These are phyloP conservation scores for Aspergillus sp. DNA, from an alignment of 2,329 filamentous ascomycete genomes.

Conservation along the genomic window DNA sequence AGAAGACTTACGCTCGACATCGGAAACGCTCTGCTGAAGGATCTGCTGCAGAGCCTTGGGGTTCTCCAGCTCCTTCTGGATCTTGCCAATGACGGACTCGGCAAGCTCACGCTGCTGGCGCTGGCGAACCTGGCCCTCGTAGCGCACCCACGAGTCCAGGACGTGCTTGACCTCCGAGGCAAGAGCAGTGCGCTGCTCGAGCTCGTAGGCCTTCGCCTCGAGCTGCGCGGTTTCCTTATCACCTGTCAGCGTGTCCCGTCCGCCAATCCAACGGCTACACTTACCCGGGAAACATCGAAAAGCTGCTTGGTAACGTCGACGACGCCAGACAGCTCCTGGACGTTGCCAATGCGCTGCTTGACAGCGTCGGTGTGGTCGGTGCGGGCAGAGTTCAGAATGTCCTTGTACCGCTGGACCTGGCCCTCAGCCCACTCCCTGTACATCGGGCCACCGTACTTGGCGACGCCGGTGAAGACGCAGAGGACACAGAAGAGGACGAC, in stretches of 20 bases:
- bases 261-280: slow-evolving; percentile 1
- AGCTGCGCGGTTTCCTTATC: slow-evolving; percentile 92
- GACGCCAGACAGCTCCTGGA: slow-evolving; percentile 87
- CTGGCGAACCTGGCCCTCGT: slow-evolving; percentile 97
- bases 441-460: slow-evolving; percentile 85
- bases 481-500: slow-evolving; percentile 88
- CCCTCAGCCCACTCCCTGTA: slow-evolving; percentile 87
- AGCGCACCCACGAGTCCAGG: slow-evolving; percentile 96
- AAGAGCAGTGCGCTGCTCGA: slow-evolving; percentile 91
- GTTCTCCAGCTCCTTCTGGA: slow-evolving; percentile 97
- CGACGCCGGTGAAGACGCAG: slow-evolving; percentile 83
- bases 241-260: too few species aligned
- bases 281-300: slow-evolving; percentile 96
- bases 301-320: slow-evolving; percentile 95
- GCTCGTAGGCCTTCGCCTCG: slow-evolving; percentile 91
- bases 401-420: slow-evolving; percentile 86
- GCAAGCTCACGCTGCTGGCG: slow-evolving; percentile 96
- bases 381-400: slow-evolving; percentile 87
- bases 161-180: slow-evolving; percentile 89
- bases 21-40: slow-evolving; percentile 87
- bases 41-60: slow-evolving; percentile 97
- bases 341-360: slow-evolving; percentile 85
- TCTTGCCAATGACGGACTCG: slow-evolving; percentile 88
- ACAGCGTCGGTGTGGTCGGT: slow-evolving; percentile 93
- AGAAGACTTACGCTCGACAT: slow-evolving; percentile 75